Base-by-base conservation (phyloP, 352 stramenopile species). In the Peronosclerospora sorghi region DNA sequence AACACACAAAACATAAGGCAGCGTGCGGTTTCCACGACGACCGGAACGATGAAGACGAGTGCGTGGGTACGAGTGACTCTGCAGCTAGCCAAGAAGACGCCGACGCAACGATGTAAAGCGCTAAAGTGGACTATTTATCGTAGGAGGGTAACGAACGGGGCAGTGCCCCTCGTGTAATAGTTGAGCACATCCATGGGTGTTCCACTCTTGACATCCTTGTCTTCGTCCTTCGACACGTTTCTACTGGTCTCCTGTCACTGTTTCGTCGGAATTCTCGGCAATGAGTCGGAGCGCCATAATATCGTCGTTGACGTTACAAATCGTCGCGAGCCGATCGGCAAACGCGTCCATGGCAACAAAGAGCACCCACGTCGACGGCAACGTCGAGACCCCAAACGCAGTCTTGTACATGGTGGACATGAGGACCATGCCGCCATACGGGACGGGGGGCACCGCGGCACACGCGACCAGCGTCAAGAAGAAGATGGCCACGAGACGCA, bases 221-320 rank as follows among this genome's bases (percentile, higher is more conserved):
- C n/a, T n/a, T n/a, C n/a, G n/a, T n/a, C n/a, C n/a, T n/a, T 26
- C 21, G 21, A 6, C 21, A 6, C 21, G 21, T 26, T 26, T 3
- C 3, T 26, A 6, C 3, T 78, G 61, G 27, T 81, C 62, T 9
- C 66, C 58, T 32, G 68, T 60, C 27, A 83, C 64, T 14, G 71
- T 86, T 50, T 84, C 69, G 30, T 86, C 69, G 13, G 74, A 84
- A 37, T 65, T 84, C 30, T 84, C 71, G 6, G 74, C 66, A 29
- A 86, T 83, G 26, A 83, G 62, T 47, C 83, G 81, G 32, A 86
- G 65, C 23, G 72, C 74, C 66, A 86, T 82, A 45, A 82, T 65
- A 53, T 87, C 77, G 37, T 85, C 77, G 41, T 84, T 84, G 5
- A 90, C 73, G 39, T 90, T 86, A 57, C 74, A 81, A 32, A 77